Conservation (phyloP, 2,329 filamentous ascomycete species). For the Annulohypoxylon truncatum region DNA sequence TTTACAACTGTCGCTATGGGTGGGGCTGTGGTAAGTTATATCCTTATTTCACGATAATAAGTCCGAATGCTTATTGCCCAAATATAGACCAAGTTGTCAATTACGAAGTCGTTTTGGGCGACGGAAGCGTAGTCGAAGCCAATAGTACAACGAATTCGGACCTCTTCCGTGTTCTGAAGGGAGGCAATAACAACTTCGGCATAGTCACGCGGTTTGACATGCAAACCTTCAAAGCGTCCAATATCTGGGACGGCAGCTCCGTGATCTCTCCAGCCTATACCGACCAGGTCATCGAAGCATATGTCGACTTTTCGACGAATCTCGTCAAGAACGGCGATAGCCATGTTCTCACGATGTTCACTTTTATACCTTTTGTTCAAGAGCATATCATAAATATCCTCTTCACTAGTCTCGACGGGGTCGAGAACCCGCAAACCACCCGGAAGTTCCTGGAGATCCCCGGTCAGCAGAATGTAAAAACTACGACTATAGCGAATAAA, state of each 20-base stretch:
- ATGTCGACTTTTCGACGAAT: slow-evolving; percentile 30
- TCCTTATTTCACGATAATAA: neutral
- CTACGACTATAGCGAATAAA: slow-evolving; percentile 27
- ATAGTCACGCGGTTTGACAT: slow-evolving; percentile 33
- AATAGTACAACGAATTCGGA: slow-evolving; percentile 26
- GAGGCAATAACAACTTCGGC: slow-evolving; percentile 33
- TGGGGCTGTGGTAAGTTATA: slow-evolving; percentile 27
- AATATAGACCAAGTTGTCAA: slow-evolving; percentile 30
- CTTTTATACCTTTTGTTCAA: slow-evolving; percentile 9
- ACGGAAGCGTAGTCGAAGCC: slow-evolving; percentile 31
- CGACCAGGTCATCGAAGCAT: slow-evolving; percentile 24
- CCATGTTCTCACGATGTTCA: slow-evolving; percentile 28
- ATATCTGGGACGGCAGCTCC: slow-evolving; percentile 27
- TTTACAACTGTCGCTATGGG: slow-evolving; percentile 25
- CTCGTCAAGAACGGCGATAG: slow-evolving; percentile 21
- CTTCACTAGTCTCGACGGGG: slow-evolving; percentile 30
- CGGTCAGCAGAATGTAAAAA: slow-evolving; percentile 26
- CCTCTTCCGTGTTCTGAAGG: slow-evolving; percentile 30
- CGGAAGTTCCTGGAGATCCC: slow-evolving; percentile 33
- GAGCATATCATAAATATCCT: slow-evolving; percentile 30
- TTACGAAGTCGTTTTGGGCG: slow-evolving; percentile 31
- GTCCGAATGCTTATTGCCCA: neutral
- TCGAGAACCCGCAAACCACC: slow-evolving; percentile 26
- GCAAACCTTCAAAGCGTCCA: slow-evolving; percentile 22
- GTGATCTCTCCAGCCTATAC: slow-evolving; percentile 1